Base-by-base conservation (phyloP, 164 flowering plant genomes). In the Berberis thunbergii region DNA sequence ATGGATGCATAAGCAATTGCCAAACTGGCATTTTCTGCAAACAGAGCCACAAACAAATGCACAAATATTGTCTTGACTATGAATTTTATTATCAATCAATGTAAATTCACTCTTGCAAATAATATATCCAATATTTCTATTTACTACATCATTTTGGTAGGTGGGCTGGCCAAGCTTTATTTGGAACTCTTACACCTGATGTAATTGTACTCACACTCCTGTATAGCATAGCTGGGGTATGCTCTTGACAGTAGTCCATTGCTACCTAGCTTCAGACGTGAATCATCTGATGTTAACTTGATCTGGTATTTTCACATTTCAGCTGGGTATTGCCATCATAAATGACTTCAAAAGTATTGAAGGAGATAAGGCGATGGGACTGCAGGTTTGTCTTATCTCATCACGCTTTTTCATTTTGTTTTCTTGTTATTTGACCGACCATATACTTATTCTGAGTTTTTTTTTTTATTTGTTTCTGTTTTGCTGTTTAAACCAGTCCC, bases 141-240 rank as follows among this genome's bases (percentile, higher is more conserved):
- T 12, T 45, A 66, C 54, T 44, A 52, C n/a, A 41, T 43, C 40
- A 39, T 54, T 63, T 26, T 73, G 55, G 66, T 73, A 91, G 99
- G 79, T 94, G 99, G 99, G 99, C 99, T 73, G 99, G 98, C 68
- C 99, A 94, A 80, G 93, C 99, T 67, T 79, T 94, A 69, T 94
- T 94, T 76, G 99, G 99, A 44, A 88, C 89, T 42, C 91, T 91
- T 68, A 91, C 95, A 39, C 91, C 86, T 64, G 99, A 94, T 69
- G 69, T 91, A 67, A 64, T 91, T 69, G 95, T 94, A 64, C 86
- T 94, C 54, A 94, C 96, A 48, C 77, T 90, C 60, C 74, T 94
- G 83, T 94, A 94, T 73, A 94, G 97, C 81, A 83, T 78, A 73
- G 99, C 97, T 61, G 99, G 99, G 85, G 97, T 94, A 84, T 66